These are phyloP conservation scores for Lyophyllum decastes DNA, from an alignment of 768 basidiomycete species.

Conservation along the genomic window DNA sequence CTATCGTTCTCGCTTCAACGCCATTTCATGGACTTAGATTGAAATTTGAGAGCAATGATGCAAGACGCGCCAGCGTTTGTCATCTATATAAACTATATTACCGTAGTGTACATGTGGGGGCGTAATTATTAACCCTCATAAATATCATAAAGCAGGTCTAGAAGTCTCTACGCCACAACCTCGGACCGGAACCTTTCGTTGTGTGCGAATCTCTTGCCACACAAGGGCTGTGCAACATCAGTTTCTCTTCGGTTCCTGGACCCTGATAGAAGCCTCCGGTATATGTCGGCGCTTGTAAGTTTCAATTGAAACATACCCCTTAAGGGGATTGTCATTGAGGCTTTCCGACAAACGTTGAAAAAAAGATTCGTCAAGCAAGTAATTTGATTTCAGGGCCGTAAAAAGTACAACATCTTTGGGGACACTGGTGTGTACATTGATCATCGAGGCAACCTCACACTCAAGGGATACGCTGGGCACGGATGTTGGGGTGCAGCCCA, in stretches of 20 bases:
- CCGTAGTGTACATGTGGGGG: no score
- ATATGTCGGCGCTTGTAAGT: no score
- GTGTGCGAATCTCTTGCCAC: neutral
- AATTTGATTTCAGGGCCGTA: neutral
- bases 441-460: neutral
- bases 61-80: no score
- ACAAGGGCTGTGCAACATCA: neutral
- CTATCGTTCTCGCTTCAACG: no score
- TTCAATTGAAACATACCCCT: no score
- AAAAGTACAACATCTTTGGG: neutral
- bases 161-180: neutral
- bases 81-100: no score
- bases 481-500: conserved; percentile 9
- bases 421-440: neutral
- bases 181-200: neutral
- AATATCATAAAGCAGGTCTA: no score
- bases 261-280: neutral
- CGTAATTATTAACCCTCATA: neutral
- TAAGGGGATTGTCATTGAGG: no score
- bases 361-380: neutral
- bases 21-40: no score
- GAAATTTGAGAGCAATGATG: no score
- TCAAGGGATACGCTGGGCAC: neutral
- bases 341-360: neutral
- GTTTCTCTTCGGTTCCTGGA: neutral